Conservation (phyloP, 495 filamentous ascomycete genomes). For the Neurospora discreta region DNA sequence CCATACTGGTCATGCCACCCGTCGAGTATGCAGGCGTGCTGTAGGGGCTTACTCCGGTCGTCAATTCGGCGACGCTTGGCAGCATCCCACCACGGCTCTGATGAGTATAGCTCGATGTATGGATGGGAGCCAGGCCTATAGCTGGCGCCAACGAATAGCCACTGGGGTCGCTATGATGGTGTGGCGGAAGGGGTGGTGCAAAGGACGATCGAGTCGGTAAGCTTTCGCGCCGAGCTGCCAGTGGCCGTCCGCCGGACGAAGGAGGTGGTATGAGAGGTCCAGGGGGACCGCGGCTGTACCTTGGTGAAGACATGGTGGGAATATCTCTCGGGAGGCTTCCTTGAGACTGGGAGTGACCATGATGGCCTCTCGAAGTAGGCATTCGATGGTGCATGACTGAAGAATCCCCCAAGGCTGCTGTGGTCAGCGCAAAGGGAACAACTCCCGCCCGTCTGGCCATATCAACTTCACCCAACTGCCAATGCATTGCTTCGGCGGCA, state of each 20-base stretch:
- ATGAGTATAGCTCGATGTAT: slow-evolving; percentile 13
- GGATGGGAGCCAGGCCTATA: slow-evolving; percentile 37
- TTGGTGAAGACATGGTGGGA: slow-evolving; percentile 21
- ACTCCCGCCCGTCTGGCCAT: slow-evolving; percentile 86
- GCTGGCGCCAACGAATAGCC: slow-evolving; percentile 11
- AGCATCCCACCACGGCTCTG: slow-evolving; percentile 26
- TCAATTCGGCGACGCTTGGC: slow-evolving; percentile 43
- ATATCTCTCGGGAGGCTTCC: slow-evolving; percentile 31
- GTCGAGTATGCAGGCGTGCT: slow-evolving; percentile 41
- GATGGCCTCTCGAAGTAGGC: slow-evolving; percentile 24
- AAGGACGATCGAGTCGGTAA: slow-evolving; percentile 27
- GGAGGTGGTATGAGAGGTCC: slow-evolving; percentile 14
- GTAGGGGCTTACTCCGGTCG: slow-evolving; percentile 43
- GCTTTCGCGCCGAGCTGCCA: slow-evolving; percentile 34
- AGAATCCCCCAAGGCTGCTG: slow-evolving; percentile 45
- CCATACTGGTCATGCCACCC: slow-evolving; percentile 17
- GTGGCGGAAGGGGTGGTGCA: slow-evolving; percentile 8
- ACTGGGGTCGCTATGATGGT: slow-evolving; percentile 6
- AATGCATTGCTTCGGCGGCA: slow-evolving; percentile 94
- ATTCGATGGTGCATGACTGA: slow-evolving; percentile 26
- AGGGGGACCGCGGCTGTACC: slow-evolving; percentile 23
- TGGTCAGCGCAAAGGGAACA: slow-evolving; percentile 63
- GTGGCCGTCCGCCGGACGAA: slow-evolving; percentile 11
- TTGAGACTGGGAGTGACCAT: slow-evolving; percentile 38
- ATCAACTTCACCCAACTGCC: slow-evolving; percentile 85